Conservation (phyloP, 176 grass and related monocot species). For the Musa beccarii region DNA sequence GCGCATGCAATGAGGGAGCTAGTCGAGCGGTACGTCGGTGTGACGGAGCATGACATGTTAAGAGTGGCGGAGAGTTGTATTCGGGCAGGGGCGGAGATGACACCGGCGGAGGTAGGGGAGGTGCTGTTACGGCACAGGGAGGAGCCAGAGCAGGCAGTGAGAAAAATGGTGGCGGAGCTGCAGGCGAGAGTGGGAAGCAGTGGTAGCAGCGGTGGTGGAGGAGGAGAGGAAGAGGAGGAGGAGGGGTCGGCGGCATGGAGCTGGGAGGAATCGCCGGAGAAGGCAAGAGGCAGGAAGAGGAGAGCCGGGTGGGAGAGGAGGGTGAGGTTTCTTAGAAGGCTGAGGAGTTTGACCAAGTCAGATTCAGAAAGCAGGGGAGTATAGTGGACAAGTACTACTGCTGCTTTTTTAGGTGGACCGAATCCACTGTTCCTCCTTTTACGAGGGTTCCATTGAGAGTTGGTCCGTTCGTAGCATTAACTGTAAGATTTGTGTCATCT, state of each 20-base stretch:
- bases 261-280: slow-evolving; percentile 69
- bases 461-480: neutral
- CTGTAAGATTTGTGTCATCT: neutral
- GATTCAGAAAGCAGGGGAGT: slow-evolving; percentile 72
- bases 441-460: no score
- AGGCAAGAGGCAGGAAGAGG: slow-evolving; percentile 46
- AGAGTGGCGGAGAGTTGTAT: slow-evolving; percentile 42
- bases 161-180: slow-evolving; percentile 57
- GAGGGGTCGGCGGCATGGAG: slow-evolving; percentile 52
- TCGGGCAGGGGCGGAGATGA: slow-evolving; percentile 62
- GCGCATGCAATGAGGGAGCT: slow-evolving; percentile 65
- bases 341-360: slow-evolving; percentile 86
- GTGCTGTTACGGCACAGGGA: slow-evolving; percentile 79
- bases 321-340: slow-evolving; percentile 72
- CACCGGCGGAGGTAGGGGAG: slow-evolving; percentile 83
- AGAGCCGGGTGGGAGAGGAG: slow-evolving; percentile 67
- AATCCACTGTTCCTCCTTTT: no score
- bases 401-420: neutral
- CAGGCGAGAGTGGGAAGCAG: slow-evolving; percentile 24
- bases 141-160: slow-evolving; percentile 55
- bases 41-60: slow-evolving; percentile 44
- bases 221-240: slow-evolving; percentile 38
- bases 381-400: neutral
- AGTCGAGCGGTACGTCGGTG: slow-evolving; percentile 47
- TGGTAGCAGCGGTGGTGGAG: neutral